Evolutionary conservation across 441 rosid genomes (phyloP), one percentile per base, ranked within the genome.

Genomic region (Aleurites moluccanus): DNA sequence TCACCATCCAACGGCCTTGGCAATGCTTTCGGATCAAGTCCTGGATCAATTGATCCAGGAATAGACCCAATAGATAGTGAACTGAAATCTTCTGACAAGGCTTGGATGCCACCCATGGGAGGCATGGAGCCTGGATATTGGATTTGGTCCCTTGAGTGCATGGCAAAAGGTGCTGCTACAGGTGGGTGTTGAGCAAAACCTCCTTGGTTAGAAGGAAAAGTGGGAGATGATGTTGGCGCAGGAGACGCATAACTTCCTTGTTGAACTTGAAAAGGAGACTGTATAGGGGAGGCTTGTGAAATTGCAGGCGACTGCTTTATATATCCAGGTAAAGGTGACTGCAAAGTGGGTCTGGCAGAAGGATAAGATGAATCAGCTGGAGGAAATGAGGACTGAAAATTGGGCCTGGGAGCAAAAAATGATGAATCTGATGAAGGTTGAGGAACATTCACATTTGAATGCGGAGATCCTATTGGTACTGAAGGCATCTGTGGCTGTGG

Each of bases 1-100:
- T 96, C 97, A 76, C 92, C 94, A 50, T 91, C 98, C 88, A 94
- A 73, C 13, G 98, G 98, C 89, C 97, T 92, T 35, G 99, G 98
- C 80, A 96, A 79, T 74, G 92, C 78, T 75, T 85, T 88, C 67
- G 83, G 82, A 82, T 96, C 98, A 81, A 96, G 77, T 49, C 94
- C 97, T 44, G 92, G 87, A 70, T 92, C 97, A 74, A 87, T 77
- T 67, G 99, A 88, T 60, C 99, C 98, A 0, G 98, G 97, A 73
- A 87, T 60, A 78, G 96, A 88, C 52, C 89, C 88, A 85, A 96
- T 73, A 49, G 96, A 86, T 5, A 94, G 85, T 10, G 93, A 92
- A 74, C 77, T 88, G 79, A 96, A 96, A 82, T 96, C 98, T 85
- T 96, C 98, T 27, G 75, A 80, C 85, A 96, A 85, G 60, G 90